Evolutionary conservation across 2,329 filamentous ascomycete species (phyloP).

Genomic region (Ophiostoma sp.): DNA sequence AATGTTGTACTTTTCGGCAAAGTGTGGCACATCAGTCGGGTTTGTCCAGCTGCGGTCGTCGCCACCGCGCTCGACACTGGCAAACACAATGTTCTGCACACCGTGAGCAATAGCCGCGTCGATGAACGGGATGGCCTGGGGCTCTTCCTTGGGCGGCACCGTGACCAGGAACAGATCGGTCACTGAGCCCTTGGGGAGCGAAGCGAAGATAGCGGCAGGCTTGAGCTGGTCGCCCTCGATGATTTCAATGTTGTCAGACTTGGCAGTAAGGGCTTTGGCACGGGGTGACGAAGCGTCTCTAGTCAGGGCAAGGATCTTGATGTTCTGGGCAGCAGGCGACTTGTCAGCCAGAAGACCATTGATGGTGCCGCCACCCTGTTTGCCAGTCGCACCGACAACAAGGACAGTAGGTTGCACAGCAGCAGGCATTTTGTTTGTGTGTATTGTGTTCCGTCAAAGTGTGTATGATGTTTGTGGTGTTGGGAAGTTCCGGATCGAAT

Average conservation of each 20-base stretch:
- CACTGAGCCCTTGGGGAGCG: constrained; percentile 31
- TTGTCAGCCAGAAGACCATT: constrained; percentile 22
- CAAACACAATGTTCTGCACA: constrained; percentile 33
- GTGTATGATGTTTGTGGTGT: background rate
- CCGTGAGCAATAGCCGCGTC: constrained; percentile 33
- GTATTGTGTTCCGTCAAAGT: background rate
- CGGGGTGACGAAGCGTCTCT: constrained; percentile 33
- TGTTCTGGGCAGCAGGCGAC: background rate
- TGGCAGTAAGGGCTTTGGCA: constrained; percentile 6
- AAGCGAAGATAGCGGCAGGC: constrained; percentile 34
- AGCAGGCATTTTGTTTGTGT: background rate
- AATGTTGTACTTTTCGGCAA: constrained; percentile 49
- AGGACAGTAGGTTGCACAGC: constrained; percentile 16
- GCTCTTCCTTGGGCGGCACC: constrained; percentile 32
- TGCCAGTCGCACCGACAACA: constrained; percentile 26
- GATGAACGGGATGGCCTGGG: constrained; percentile 35
- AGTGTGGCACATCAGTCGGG: constrained; percentile 31
- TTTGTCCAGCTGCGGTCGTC: constrained; percentile 30
- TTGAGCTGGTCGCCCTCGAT: constrained; percentile 34
- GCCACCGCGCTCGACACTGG: constrained; percentile 33
- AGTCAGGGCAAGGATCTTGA: constrained; percentile 29
- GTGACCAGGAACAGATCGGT: constrained; percentile 35
- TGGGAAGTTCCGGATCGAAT: too few species aligned
- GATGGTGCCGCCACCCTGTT: constrained; percentile 25
- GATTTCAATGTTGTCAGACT: constrained; percentile 27